Conservation (phyloP, 108 stramenopile species). For the Ochromonas danica region DNA sequence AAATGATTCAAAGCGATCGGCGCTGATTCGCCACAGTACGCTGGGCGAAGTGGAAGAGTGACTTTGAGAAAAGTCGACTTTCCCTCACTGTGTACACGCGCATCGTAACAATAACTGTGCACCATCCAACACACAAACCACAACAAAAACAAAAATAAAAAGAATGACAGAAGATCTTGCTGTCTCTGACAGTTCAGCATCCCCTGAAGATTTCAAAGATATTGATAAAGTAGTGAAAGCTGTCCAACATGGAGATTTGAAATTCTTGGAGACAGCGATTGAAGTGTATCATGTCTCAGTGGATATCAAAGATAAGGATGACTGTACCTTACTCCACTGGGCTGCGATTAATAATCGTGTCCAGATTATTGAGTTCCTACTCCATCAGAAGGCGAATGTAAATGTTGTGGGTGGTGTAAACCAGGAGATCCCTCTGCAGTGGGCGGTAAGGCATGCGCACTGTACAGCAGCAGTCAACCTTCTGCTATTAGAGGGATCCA, state of each 20-base stretch:
- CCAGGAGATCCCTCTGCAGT: slow-evolving; percentile 10
- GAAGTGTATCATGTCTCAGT: neutral
- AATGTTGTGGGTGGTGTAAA: slow-evolving; percentile 20
- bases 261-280: neutral
- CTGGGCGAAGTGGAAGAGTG: too few species aligned
- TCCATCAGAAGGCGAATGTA: slow-evolving; percentile 3
- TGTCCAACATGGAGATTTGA: neutral
- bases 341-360: slow-evolving; percentile 27
- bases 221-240: neutral
- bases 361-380: neutral
- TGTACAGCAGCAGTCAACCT: neutral
- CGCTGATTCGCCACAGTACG: too few species aligned
- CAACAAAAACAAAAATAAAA: too few species aligned
- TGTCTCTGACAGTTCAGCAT: too few species aligned
- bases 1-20: too few species aligned
- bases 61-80: too few species aligned
- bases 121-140: too few species aligned
- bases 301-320: neutral
- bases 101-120: too few species aligned
- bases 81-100: too few species aligned
- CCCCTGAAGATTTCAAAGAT: too few species aligned
- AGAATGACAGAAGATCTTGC: too few species aligned
- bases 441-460: neutral
- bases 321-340: slow-evolving; percentile 30
- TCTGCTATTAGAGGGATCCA: neutral